Percentiles rank a stretch among this genome's conserved stretches.
Evolutionary conservation across 352 stramenopile genomes (phyloP).

Genomic region (Globisporangium nunn): DNA sequence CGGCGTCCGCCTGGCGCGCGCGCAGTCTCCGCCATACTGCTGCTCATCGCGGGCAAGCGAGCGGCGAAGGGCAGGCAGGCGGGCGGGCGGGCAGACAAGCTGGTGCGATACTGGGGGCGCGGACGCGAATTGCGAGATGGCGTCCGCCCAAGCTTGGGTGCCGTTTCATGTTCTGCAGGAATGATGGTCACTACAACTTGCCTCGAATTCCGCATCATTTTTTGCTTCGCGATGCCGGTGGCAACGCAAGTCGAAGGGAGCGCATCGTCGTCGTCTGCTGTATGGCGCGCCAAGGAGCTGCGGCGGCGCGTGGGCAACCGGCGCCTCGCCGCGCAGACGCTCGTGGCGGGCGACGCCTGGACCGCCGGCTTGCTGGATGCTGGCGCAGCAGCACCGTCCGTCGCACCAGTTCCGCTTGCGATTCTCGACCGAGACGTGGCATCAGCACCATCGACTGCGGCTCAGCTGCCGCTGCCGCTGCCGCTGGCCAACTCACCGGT

Average conservation of each 20-base stretch:
- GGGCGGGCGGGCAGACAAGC: background rate
- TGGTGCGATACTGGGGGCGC: too few relatives aligned
- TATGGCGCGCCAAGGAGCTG: conserved; percentile 41
- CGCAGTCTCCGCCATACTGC: background rate
- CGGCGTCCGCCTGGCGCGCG: conserved; percentile 14
- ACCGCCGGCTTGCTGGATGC: background rate
- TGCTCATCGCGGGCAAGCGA: background rate
- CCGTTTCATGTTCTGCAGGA: background rate
- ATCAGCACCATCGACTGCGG: background rate
- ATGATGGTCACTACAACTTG: conserved; percentile 1
- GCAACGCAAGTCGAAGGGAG: background rate
- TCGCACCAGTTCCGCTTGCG: background rate
- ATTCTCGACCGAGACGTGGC: background rate
- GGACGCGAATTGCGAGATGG: background rate
- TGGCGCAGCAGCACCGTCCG: background rate
- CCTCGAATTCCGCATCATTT: background rate
- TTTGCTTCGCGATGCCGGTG: background rate
- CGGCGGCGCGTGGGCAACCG: conserved; percentile 41
- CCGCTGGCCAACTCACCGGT: background rate
- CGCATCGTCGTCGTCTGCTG: background rate
- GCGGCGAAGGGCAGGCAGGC: too few relatives aligned
- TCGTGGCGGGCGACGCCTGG: conserved; percentile 3
- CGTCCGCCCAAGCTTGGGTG: background rate
- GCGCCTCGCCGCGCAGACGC: conserved; percentile 10
- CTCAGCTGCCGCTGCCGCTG: background rate